Evolutionary conservation across 352 stramenopile species (phyloP).

Genomic region (Phytophthora syringae): DNA sequence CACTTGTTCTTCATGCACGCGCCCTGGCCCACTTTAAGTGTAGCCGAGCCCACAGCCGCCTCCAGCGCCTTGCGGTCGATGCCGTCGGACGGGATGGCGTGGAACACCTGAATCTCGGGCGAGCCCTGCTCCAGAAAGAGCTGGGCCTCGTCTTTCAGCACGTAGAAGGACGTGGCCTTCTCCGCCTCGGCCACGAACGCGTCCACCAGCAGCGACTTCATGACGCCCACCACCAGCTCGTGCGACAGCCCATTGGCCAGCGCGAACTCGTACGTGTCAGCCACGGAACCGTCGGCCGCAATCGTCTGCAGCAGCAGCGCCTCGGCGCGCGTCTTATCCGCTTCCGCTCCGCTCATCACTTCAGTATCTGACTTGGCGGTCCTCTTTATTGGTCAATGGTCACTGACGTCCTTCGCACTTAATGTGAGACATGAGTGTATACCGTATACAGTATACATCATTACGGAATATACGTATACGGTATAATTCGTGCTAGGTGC

Average conservation of each 20-base stretch:
- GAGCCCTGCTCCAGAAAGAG: conserved; percentile 73
- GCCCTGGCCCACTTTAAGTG: conserved; percentile 96
- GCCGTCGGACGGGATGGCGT: conserved; percentile 74
- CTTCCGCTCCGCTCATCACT: conserved; percentile 52
- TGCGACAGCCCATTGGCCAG: conserved; percentile 86
- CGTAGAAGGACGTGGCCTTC: conserved; percentile 90
- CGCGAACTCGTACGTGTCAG: conserved; percentile 90
- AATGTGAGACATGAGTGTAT: no score
- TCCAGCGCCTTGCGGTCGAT: conserved; percentile 87
- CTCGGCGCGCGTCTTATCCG: conserved; percentile 80
- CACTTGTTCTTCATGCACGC: conserved; percentile 99
- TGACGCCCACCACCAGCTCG: conserved; percentile 93
- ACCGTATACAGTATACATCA: no score
- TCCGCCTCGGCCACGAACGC: conserved; percentile 89
- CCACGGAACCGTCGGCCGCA: conserved; percentile 43
- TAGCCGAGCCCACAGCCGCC: conserved; percentile 77
- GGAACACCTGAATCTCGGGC: conserved; percentile 86
- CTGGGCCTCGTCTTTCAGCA: conserved; percentile 93
- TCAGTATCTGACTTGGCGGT: not conserved
- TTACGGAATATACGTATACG: no score
- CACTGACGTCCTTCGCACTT: conserved; percentile 1
- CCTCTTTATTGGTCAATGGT: conserved; percentile 42
- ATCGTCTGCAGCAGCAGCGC: conserved; percentile 71
- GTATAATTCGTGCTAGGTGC: not conserved
- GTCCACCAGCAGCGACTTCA: conserved; percentile 96